Evolutionary conservation across 257 asterid species (phyloP).

Genomic region (Misopates orontium): DNA sequence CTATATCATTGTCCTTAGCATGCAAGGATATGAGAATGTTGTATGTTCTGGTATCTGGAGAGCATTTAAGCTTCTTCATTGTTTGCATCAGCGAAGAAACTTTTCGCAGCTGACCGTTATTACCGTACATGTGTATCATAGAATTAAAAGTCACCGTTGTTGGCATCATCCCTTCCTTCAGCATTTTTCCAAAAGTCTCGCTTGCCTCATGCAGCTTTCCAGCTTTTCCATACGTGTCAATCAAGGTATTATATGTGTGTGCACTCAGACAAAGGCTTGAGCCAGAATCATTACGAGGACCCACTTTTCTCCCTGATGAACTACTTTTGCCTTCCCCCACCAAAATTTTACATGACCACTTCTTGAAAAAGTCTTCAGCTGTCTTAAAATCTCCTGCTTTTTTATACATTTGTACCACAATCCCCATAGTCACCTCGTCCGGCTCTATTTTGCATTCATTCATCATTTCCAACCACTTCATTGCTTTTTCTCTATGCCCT

Average conservation of each 20-base stretch:
- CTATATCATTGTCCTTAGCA: constrained; percentile 71
- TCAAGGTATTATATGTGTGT: constrained; percentile 73
- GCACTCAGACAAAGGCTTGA: constrained; percentile 47
- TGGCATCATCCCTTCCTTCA: constrained; percentile 62
- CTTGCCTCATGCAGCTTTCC: constrained; percentile 79
- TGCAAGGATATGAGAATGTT: constrained; percentile 82
- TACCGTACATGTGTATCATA: constrained; percentile 92
- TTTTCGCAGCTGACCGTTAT: constrained; percentile 61
- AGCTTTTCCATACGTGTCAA: constrained; percentile 91
- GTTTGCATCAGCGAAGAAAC: constrained; percentile 57
- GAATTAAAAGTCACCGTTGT: constrained; percentile 87
- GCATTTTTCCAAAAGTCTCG: constrained; percentile 68
- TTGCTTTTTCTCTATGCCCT: constrained; percentile 57
- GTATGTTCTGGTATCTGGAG: constrained; percentile 80
- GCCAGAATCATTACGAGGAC: constrained; percentile 31
- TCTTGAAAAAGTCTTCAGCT: constrained; percentile 81
- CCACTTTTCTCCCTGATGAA: constrained; percentile 25
- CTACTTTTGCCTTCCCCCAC: constrained; percentile 29
- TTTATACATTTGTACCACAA: constrained; percentile 86
- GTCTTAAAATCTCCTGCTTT: constrained; percentile 75
- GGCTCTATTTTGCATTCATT: constrained; percentile 59
- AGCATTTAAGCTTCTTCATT: constrained; percentile 69
- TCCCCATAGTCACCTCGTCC: constrained; percentile 94
- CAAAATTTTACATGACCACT: constrained; percentile 53
- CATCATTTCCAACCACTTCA: constrained; percentile 82